phyloP scores from a whole-genome alignment of 305 asterid genomes.

The Solanum chacoense region DNA sequence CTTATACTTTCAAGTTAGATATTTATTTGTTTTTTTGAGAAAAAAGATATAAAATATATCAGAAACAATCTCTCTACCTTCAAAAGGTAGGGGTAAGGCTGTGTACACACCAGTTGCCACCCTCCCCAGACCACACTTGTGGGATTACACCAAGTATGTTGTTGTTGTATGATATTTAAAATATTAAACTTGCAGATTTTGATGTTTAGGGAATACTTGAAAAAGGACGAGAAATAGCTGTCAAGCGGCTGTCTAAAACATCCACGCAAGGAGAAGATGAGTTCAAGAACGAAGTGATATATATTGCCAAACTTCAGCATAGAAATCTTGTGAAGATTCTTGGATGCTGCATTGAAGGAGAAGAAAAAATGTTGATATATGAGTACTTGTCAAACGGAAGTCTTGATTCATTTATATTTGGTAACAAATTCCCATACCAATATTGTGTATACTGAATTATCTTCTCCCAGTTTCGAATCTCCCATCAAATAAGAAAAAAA shows the following conservation, averaged over 20 bases:
- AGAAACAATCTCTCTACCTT: neutral
- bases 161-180: neutral
- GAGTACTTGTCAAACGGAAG: slow-evolving; percentile 39
- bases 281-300: slow-evolving; percentile 45
- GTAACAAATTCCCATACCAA: neutral
- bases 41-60: neutral
- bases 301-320: slow-evolving; percentile 52
- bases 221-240: slow-evolving; percentile 42
- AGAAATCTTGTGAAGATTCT: slow-evolving; percentile 49
- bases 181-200: neutral
- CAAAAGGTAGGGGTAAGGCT: slow-evolving; percentile 7
- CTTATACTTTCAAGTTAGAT: neutral
- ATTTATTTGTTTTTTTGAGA: neutral
- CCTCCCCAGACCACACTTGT: neutral
- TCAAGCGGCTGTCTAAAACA: slow-evolving; percentile 35
- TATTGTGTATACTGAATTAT: neutral
- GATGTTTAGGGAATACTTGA: slow-evolving; percentile 29
- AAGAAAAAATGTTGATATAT: slow-evolving; percentile 33
- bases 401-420: slow-evolving; percentile 21
- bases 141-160: neutral
- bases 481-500: neutral
- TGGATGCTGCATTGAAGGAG: slow-evolving; percentile 46
- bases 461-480: neutral
- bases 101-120: neutral
- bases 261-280: slow-evolving; percentile 44